Conservation (phyloP, 768 basidiomycete species). For the Russula sp. region DNA sequence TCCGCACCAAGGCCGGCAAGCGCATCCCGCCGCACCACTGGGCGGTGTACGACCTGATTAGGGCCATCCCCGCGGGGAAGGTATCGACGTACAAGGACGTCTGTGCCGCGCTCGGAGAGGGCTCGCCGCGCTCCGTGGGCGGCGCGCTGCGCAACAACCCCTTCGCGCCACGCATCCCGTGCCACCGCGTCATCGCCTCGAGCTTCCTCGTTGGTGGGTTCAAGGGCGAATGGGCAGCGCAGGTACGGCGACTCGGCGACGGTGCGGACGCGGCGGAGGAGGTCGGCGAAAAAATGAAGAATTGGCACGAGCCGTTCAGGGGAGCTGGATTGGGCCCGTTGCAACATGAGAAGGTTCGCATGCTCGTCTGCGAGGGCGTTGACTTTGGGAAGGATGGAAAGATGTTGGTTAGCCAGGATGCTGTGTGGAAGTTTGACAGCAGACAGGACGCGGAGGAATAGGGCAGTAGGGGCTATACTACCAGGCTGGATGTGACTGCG, state of each 20-base stretch:
- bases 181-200: constrained; percentile 64
- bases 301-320: constrained; percentile 20
- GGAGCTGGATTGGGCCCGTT: constrained; percentile 17
- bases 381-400: constrained; percentile 16
- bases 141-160: constrained; percentile 58
- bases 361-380: constrained; percentile 21
- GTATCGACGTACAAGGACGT: constrained; percentile 30
- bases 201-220: constrained; percentile 58
- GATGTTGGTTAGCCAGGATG: constrained; percentile 3
- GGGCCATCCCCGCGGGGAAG: constrained; percentile 17
- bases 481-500: too few relatives aligned
- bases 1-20: constrained; percentile 20
- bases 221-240: constrained; percentile 46
- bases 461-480: too few relatives aligned
- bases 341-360: constrained; percentile 21
- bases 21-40: constrained; percentile 24
- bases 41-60: constrained; percentile 23
- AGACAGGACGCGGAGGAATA: not conserved
- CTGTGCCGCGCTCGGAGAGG: constrained; percentile 41
- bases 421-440: constrained; percentile 18
- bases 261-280: not conserved
- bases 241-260: not conserved
- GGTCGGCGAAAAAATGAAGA: not conserved
- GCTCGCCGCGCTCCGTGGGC: constrained; percentile 69
- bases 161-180: constrained; percentile 61